These are phyloP conservation scores for Mycena belliarum DNA, from an alignment of 768 basidiomycete genomes.

Conservation along the genomic window DNA sequence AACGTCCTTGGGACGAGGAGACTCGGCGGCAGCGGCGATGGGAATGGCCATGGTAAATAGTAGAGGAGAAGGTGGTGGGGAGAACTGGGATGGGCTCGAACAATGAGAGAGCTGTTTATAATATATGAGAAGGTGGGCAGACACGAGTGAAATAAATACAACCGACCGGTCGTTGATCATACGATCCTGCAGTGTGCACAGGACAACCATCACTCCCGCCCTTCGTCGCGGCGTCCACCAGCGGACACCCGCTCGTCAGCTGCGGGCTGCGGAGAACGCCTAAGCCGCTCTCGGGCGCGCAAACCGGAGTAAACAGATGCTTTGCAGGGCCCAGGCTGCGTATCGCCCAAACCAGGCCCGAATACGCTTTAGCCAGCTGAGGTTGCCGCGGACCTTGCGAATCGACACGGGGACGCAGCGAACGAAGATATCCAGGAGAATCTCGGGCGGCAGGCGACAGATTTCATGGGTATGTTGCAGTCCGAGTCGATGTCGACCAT, in stretches of 20 bases:
- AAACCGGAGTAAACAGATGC: no score
- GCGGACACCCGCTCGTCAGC: no score
- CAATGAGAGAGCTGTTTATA: background rate
- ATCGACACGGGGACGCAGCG: conserved; percentile 16
- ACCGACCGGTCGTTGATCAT: background rate
- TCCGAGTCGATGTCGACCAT: background rate
- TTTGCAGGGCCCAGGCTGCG: no score
- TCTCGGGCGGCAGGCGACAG: conserved; percentile 18
- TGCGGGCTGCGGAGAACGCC: background rate
- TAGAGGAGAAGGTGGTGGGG: no score
- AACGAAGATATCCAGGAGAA: conserved; percentile 22
- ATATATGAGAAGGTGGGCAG: background rate
- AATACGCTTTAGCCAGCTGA: conserved; percentile 20
- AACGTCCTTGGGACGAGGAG: conserved; percentile 81
- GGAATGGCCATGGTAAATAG: no score
- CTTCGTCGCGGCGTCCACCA: background rate
- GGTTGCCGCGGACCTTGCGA: background rate
- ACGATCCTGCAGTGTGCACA: background rate
- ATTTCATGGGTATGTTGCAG: no score
- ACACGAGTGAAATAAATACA: background rate
- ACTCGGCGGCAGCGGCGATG: no score
- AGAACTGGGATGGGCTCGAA: conserved; percentile 36
- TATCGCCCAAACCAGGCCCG: no score
- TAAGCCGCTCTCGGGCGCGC: background rate
- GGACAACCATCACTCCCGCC: background rate